Percentiles rank a stretch among this genome's conserved stretches.
Evolutionary conservation across 805 yeast species (phyloP).

Genomic region (Cyberlindnera saturnus): DNA sequence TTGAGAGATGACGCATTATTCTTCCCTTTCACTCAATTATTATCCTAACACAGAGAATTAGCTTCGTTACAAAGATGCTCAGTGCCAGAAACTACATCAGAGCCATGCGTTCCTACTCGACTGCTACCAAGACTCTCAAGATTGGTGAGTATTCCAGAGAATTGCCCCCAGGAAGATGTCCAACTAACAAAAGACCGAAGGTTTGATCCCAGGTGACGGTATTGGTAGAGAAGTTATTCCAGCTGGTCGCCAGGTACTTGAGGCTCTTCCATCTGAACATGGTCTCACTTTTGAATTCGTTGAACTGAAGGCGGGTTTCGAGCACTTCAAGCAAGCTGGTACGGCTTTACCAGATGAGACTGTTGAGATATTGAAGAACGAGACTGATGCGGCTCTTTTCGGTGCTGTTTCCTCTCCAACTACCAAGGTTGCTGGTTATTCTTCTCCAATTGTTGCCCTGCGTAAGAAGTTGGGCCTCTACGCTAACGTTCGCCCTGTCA

Average conservation of each 20-base stretch:
- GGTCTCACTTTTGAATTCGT: conserved; percentile 82
- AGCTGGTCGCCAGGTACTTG: conserved; percentile 85
- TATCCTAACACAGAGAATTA: no score
- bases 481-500: conserved; percentile 97
- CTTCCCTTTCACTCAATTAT: no score
- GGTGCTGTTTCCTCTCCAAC: conserved; percentile 98
- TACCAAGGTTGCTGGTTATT: conserved; percentile 90
- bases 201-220: conserved; percentile 96
- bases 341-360: conserved; percentile 93
- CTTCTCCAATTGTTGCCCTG: conserved; percentile 97
- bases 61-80: conserved; percentile 4
- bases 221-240: conserved; percentile 98
- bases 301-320: conserved; percentile 90
- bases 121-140: conserved; percentile 41
- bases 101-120: conserved; percentile 26
- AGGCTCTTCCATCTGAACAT: conserved; percentile 69
- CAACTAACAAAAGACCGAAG: conserved; percentile 20
- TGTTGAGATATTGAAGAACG: conserved; percentile 63
- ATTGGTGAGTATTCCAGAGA: conserved; percentile 32
- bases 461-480: conserved; percentile 91
- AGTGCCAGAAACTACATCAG: conserved; percentile 6
- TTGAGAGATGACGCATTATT: no score
- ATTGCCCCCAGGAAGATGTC: background rate
- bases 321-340: conserved; percentile 90
- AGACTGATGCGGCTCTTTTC: conserved; percentile 95